Evolutionary conservation across 2,329 filamentous ascomycete species (phyloP).

Genomic region (Paecilomyces formosus): DNA sequence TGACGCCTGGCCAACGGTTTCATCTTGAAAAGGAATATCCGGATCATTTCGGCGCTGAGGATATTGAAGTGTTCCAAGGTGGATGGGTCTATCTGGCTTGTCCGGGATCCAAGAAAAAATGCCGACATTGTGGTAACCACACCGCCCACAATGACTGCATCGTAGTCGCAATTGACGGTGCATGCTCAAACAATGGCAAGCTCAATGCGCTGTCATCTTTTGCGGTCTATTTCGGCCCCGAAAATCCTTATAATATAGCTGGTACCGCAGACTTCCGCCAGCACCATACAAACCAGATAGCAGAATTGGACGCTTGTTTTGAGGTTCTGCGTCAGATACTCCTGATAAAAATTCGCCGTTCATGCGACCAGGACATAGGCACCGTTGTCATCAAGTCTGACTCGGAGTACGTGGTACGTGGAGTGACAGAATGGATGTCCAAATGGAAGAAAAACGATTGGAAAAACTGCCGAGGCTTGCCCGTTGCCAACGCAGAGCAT

Average conservation of each 20-base stretch:
- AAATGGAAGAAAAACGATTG: slow-evolving; percentile 24
- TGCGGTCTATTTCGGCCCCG: neutral
- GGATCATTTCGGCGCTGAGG: neutral
- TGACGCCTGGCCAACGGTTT: neutral
- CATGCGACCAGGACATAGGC: neutral
- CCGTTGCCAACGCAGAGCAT: slow-evolving; percentile 12
- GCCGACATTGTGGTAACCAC: neutral
- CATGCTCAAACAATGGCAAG: neutral
- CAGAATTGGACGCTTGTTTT: neutral
- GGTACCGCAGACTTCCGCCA: neutral
- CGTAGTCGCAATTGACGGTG: neutral
- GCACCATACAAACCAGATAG: neutral
- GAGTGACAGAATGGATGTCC: slow-evolving; percentile 21
- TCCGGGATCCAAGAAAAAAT: neutral
- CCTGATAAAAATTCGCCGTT: neutral
- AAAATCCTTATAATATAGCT: neutral
- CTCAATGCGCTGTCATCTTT: neutral
- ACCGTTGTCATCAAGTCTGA: slow-evolving; percentile 21
- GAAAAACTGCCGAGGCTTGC: slow-evolving; percentile 13
- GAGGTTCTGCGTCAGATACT: neutral
- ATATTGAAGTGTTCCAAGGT: neutral
- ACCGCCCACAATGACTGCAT: neutral
- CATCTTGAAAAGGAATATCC: neutral
- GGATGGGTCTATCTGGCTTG: neutral
- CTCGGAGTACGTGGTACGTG: slow-evolving; percentile 26